Evolutionary conservation across 192 early-diverging fungal species (phyloP).

Genomic region (Linnemannia elongata): DNA sequence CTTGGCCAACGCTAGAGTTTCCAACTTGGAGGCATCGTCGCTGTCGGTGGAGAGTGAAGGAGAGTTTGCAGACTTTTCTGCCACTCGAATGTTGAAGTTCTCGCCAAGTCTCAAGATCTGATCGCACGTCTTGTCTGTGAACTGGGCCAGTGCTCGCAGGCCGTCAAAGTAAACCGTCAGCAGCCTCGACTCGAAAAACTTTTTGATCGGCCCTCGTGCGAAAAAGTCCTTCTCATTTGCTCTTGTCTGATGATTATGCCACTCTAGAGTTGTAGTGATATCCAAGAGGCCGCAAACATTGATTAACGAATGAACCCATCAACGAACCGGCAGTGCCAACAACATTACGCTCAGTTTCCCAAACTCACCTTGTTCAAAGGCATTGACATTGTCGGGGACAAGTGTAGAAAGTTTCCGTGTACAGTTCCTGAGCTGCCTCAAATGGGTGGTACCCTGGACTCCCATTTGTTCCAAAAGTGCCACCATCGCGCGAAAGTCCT

Average conservation of each 20-base stretch:
- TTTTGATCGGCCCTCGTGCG: slow-evolving; percentile 40
- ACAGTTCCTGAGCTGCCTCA: slow-evolving; percentile 42
- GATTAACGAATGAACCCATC: background rate
- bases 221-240: slow-evolving; percentile 53
- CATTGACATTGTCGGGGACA: slow-evolving; percentile 36
- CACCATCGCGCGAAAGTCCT: slow-evolving; percentile 36
- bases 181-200: slow-evolving; percentile 48
- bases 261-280: slow-evolving; percentile 13
- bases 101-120: slow-evolving; percentile 31
- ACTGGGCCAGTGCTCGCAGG: slow-evolving; percentile 27
- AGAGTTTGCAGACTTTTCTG: slow-evolving; percentile 7
- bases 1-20: slow-evolving; percentile 13
- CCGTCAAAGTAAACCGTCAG: slow-evolving; percentile 37
- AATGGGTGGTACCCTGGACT: slow-evolving; percentile 33
- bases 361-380: slow-evolving; percentile 43
- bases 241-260: slow-evolving; percentile 49
- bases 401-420: slow-evolving; percentile 25
- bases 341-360: too few relatives aligned
- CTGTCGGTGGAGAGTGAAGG: background rate
- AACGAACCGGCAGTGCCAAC: background rate
- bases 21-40: background rate
- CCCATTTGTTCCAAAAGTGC: slow-evolving; percentile 39
- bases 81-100: slow-evolving; percentile 17
- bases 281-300: background rate
- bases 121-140: slow-evolving; percentile 28